These are phyloP conservation scores for Bullera alba DNA, from an alignment of 768 basidiomycete species.

Conservation along the genomic window DNA sequence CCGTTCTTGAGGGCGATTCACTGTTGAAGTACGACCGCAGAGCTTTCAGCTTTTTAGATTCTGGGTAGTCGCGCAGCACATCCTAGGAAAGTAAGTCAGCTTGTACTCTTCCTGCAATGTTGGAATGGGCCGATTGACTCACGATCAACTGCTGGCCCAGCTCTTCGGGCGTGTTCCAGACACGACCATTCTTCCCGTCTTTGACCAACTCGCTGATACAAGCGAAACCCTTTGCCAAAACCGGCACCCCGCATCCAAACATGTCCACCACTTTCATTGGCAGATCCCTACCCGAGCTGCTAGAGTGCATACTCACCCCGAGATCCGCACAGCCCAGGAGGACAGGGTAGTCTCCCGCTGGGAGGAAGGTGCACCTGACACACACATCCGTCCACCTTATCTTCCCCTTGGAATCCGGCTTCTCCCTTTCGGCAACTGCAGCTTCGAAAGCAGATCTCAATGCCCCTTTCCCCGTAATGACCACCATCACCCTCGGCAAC, in stretches of 20 bases:
- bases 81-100: slow-evolving; percentile 47
- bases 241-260: slow-evolving; percentile 94
- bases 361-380: slow-evolving; percentile 64
- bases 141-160: slow-evolving; percentile 60
- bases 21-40: slow-evolving; percentile 57
- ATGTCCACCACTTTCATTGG: slow-evolving; percentile 99
- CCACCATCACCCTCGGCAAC: slow-evolving; percentile 70
- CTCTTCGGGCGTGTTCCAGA: slow-evolving; percentile 63
- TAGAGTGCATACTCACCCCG: slow-evolving; percentile 83
- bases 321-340: slow-evolving; percentile 85
- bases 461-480: slow-evolving; percentile 88
- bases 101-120: neutral
- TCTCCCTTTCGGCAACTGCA: slow-evolving; percentile 57
- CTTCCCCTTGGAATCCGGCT: too few relatives aligned
- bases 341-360: slow-evolving; percentile 79
- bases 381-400: slow-evolving; percentile 55
- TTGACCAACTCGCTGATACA: slow-evolving; percentile 83
- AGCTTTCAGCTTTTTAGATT: slow-evolving; percentile 51
- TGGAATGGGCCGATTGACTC: too few relatives aligned
- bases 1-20: too few relatives aligned
- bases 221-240: slow-evolving; percentile 76
- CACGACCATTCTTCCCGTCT: slow-evolving; percentile 71
- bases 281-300: slow-evolving; percentile 81
- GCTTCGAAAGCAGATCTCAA: slow-evolving; percentile 66
- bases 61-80: slow-evolving; percentile 59